Conservation (phyloP, 441 rosid genomes). For the Pelargonium cotyledonis region DNA sequence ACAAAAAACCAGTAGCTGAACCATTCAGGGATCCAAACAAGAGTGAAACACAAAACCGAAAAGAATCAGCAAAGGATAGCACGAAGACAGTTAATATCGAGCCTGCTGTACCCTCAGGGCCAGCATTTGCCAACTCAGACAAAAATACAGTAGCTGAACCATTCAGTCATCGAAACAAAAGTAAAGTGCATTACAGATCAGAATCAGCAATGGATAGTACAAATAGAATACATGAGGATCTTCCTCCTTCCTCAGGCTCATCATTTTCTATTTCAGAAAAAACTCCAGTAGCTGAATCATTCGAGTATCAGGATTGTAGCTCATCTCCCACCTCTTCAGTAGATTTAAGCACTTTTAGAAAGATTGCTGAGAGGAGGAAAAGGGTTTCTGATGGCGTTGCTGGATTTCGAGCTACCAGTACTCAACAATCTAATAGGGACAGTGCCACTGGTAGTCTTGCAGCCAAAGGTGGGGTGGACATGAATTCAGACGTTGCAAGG, state of each 20-base stretch:
- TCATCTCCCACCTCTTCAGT: constrained; percentile 42
- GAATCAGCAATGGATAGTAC: neutral
- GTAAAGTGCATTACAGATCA: neutral
- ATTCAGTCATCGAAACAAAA: constrained; percentile 18
- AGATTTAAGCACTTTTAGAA: constrained; percentile 38
- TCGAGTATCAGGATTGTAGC: constrained; percentile 24
- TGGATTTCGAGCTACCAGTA: constrained; percentile 14
- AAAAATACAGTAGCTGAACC: constrained; percentile 20
- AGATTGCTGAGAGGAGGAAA: constrained; percentile 25
- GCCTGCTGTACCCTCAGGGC: constrained; percentile 14
- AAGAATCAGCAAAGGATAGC: constrained; percentile 23
- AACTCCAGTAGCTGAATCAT: constrained; percentile 12
- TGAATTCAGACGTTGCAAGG: neutral
- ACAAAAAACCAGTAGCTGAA: constrained; percentile 4
- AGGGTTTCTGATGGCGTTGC: constrained; percentile 34
- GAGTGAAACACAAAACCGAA: constrained; percentile 28
- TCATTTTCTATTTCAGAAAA: constrained; percentile 25
- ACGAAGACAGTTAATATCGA: constrained; percentile 17
- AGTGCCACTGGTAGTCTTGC: neutral
- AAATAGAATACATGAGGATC: constrained; percentile 11
- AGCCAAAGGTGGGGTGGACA: neutral
- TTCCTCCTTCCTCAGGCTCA: constrained; percentile 23
- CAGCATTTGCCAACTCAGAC: constrained; percentile 19
- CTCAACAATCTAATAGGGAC: constrained; percentile 7
- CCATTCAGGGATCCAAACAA: constrained; percentile 26